These are phyloP conservation scores for Xylaria castorea DNA, from an alignment of 495 filamentous ascomycete genomes.

Conservation along the genomic window DNA sequence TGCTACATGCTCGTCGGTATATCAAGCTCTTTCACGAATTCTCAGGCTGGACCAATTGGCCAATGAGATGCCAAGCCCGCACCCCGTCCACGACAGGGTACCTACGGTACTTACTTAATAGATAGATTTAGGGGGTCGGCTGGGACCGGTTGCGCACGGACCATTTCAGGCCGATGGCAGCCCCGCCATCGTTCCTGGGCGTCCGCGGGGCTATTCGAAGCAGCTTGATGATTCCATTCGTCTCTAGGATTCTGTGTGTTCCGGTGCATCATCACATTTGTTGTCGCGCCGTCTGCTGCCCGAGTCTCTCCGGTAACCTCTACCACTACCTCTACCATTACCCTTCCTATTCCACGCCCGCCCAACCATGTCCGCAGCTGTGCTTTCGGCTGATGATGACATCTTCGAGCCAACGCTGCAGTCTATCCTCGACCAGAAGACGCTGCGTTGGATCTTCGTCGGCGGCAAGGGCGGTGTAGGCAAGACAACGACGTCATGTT, in stretches of 20 bases:
- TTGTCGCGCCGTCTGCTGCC: neutral
- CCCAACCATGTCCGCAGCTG: conserved; percentile 67
- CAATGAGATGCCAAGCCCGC: neutral
- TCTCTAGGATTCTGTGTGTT: conserved; percentile 31
- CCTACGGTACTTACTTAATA: too few relatives aligned
- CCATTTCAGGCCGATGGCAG: neutral
- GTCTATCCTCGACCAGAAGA: conserved; percentile 90
- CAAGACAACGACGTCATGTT: conserved; percentile 98
- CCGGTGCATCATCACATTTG: neutral
- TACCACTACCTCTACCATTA: neutral
- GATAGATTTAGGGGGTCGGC: neutral
- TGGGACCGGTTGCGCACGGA: conserved; percentile 1
- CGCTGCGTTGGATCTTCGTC: conserved; percentile 98
- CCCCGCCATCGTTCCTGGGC: neutral
- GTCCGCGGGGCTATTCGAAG: conserved; percentile 15
- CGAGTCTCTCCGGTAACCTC: neutral
- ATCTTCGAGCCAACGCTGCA: conserved; percentile 89
- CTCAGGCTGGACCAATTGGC: neutral
- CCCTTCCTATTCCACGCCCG: neutral
- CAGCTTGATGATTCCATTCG: conserved; percentile 35
- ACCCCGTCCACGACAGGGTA: neutral
- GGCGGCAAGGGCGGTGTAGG: conserved; percentile 99
- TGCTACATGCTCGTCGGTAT: neutral
- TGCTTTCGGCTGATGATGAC: conserved; percentile 74
- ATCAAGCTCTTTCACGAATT: neutral